phyloP scores from a whole-genome alignment of 148 eudicot species.

The Heliamphora exappendiculata region DNA sequence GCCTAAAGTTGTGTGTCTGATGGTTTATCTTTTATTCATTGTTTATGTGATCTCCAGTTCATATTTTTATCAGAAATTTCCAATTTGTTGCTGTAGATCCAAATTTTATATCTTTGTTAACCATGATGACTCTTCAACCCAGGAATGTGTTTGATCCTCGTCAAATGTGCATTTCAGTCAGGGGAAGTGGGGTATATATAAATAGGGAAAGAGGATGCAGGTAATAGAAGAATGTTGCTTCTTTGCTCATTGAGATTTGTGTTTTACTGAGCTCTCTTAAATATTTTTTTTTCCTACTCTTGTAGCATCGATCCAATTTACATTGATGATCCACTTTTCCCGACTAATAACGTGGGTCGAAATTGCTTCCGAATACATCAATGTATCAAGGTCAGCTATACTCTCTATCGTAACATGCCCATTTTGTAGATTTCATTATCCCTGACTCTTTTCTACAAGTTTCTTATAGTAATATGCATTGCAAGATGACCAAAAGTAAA shows the following conservation, averaged over 20 bases:
- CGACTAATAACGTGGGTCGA: conserved; percentile 88
- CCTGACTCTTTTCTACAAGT: not conserved
- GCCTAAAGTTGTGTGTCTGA: conserved; percentile 16
- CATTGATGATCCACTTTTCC: conserved; percentile 92
- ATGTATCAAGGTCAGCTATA: conserved; percentile 70
- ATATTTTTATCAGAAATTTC: not conserved
- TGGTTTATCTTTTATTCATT: not conserved
- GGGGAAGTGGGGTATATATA: conserved; percentile 88
- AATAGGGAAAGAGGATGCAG: conserved; percentile 89
- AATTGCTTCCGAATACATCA: conserved; percentile 98
- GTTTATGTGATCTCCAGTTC: not conserved
- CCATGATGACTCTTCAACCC: conserved; percentile 16
- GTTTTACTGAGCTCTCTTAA: not conserved
- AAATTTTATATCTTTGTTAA: not conserved
- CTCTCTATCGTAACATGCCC: conserved; percentile 11
- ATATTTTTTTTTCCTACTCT: conserved; percentile 1
- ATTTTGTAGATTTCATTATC: not conserved
- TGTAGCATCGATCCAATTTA: conserved; percentile 92
- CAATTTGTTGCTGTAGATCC: not conserved
- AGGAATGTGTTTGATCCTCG: conserved; percentile 99
- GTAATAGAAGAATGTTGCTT: conserved; percentile 23
- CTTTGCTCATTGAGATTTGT: conserved; percentile 7
- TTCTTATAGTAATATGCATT: not conserved
- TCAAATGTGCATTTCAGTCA: conserved; percentile 90
- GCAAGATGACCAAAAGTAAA: too few relatives aligned